Evolutionary conservation across 805 yeast species (phyloP).

Genomic region (Starmerella bombicola): DNA sequence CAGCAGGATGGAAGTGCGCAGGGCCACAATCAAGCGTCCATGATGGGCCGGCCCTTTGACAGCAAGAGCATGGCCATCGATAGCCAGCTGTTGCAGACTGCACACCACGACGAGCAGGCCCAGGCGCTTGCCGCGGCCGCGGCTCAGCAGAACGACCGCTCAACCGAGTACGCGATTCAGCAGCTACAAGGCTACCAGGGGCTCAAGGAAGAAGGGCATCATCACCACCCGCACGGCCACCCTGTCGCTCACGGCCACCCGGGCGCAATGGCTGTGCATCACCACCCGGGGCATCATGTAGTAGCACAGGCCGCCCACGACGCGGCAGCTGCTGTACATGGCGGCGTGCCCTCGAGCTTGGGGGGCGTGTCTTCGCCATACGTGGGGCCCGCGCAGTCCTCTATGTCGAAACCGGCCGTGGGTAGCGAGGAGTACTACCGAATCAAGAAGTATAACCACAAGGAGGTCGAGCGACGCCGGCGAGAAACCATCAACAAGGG

Average conservation of each 20-base stretch:
- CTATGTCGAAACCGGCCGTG: slow-evolving; percentile 40
- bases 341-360: slow-evolving; percentile 10
- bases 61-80: slow-evolving; percentile 19
- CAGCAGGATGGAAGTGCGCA: slow-evolving; percentile 15
- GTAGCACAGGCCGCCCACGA: background rate
- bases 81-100: slow-evolving; percentile 19
- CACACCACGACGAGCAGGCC: slow-evolving; percentile 19
- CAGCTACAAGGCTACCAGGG: slow-evolving; percentile 20
- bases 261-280: slow-evolving; percentile 2
- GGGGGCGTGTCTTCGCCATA: slow-evolving; percentile 7
- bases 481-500: slow-evolving; percentile 30
- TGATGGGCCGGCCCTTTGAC: slow-evolving; percentile 20
- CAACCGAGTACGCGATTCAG: slow-evolving; percentile 21
- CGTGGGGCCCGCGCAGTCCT: slow-evolving; percentile 3
- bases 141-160: slow-evolving; percentile 19
- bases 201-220: slow-evolving; percentile 16
- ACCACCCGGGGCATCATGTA: slow-evolving; percentile 3
- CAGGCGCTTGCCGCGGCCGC: slow-evolving; percentile 20
- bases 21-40: slow-evolving; percentile 12
- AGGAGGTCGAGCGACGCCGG: slow-evolving; percentile 31
- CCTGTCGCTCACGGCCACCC: slow-evolving; percentile 1
- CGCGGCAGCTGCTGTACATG: background rate
- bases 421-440: slow-evolving; percentile 80
- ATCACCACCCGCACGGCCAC: slow-evolving; percentile 10
- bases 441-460: slow-evolving; percentile 76